phyloP scores from a whole-genome alignment of 2,329 filamentous ascomycete genomes.

The Alternaria angustiovoidea region DNA sequence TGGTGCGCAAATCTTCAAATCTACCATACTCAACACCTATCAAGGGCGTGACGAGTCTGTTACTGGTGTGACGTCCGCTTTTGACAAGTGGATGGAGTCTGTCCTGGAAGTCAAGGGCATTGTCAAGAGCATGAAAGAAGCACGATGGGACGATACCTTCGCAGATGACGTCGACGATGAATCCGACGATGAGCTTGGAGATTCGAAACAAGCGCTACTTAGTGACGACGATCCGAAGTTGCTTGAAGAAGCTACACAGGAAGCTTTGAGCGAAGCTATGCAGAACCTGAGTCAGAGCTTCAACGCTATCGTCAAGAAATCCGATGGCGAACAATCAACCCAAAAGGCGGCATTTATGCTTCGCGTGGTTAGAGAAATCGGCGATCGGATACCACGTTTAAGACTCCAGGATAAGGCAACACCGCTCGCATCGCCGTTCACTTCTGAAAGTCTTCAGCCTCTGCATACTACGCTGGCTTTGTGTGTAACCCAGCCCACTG shows the following conservation, averaged over 20 bases:
- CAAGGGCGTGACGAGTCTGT: constrained; percentile 77
- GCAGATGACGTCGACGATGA: constrained; percentile 75
- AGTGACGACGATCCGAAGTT: constrained; percentile 75
- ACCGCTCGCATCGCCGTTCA: constrained; percentile 38
- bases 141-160: constrained; percentile 78
- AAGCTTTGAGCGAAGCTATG: constrained; percentile 66
- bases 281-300: constrained; percentile 66
- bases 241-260: constrained; percentile 67
- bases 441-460: constrained; percentile 65
- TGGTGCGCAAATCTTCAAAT: constrained; percentile 73
- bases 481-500: constrained; percentile 59
- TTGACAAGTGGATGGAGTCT: constrained; percentile 76
- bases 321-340: constrained; percentile 36
- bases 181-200: constrained; percentile 75
- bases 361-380: constrained; percentile 77
- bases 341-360: constrained; percentile 69
- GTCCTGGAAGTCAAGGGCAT: constrained; percentile 72
- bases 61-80: constrained; percentile 67
- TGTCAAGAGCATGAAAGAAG: constrained; percentile 70
- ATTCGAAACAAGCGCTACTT: constrained; percentile 71
- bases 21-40: constrained; percentile 71
- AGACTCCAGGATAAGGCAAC: constrained; percentile 43
- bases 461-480: constrained; percentile 70
- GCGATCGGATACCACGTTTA: constrained; percentile 59
- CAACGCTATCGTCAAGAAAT: constrained; percentile 58